phyloP scores from a whole-genome alignment of 1,139 yeast genomes.

The Nakaseomyces nivariensis region DNA sequence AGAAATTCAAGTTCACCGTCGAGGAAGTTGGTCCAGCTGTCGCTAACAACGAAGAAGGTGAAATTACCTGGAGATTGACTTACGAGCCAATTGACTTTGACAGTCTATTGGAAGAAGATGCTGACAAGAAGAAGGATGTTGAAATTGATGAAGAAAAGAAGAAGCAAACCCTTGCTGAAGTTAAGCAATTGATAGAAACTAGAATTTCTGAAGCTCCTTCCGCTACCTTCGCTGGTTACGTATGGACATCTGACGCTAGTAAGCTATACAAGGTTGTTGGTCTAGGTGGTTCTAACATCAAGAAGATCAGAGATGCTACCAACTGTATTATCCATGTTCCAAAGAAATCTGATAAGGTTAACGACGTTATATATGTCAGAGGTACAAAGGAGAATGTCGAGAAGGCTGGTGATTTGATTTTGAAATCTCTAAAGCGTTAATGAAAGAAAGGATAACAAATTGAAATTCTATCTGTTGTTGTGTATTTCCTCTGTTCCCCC shows the following conservation, averaged over 20 bases:
- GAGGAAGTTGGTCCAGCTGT: conserved; percentile 27
- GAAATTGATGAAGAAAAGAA: conserved; percentile 12
- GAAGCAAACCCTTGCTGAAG: conserved; percentile 23
- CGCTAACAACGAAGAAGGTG: conserved; percentile 30
- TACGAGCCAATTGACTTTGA: conserved; percentile 29
- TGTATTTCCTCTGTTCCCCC: background rate
- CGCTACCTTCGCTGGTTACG: conserved; percentile 37
- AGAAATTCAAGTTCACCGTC: conserved; percentile 39
- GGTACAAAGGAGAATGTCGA: conserved; percentile 34
- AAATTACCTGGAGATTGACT: conserved; percentile 57
- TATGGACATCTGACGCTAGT: conserved; percentile 39
- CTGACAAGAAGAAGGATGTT: conserved; percentile 17
- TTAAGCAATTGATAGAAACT: conserved; percentile 25
- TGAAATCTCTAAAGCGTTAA: conserved; percentile 13
- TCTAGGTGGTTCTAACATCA: conserved; percentile 60
- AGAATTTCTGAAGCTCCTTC: conserved; percentile 29
- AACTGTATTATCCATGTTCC: conserved; percentile 58
- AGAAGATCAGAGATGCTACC: conserved; percentile 48
- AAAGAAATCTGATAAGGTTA: conserved; percentile 41
- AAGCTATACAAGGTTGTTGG: conserved; percentile 58
- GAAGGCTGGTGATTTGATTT: conserved; percentile 34
- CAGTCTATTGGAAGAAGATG: conserved; percentile 33
- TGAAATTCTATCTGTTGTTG: background rate
- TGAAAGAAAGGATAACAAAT: conserved; percentile 9
- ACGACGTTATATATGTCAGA: conserved; percentile 37